These are phyloP conservation scores for Xylaria longipes DNA, from an alignment of 495 filamentous ascomycete species.

Conservation along the genomic window DNA sequence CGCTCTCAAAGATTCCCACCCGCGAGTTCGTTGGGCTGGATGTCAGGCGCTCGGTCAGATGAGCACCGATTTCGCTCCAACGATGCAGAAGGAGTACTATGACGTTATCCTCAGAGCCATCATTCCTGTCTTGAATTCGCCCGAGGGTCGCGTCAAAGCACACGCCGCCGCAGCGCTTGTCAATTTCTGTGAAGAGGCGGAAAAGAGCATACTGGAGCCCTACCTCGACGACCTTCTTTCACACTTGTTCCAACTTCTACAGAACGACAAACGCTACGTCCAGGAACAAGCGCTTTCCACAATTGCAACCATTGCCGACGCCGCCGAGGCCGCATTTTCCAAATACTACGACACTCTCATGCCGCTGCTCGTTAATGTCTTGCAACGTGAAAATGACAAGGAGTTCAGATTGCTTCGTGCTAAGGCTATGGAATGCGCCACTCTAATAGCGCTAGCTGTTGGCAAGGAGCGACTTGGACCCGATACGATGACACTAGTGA, in stretches of 20 bases:
- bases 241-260: conserved; percentile 81
- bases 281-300: conserved; percentile 98
- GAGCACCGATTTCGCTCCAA: conserved; percentile 99
- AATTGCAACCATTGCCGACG: conserved; percentile 98
- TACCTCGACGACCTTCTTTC: conserved; percentile 89
- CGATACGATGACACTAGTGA: conserved; percentile 85
- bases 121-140: conserved; percentile 87
- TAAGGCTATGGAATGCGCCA: conserved; percentile 99
- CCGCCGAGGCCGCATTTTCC: conserved; percentile 92
- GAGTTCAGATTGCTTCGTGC: conserved; percentile 89
- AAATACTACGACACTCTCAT: conserved; percentile 95
- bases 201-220: conserved; percentile 89
- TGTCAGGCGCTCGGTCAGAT: conserved; percentile 99
- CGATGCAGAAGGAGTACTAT: conserved; percentile 97
- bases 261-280: conserved; percentile 90
- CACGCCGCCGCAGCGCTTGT: conserved; percentile 97
- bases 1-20: conserved; percentile 87
- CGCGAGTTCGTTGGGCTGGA: conserved; percentile 95
- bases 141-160: conserved; percentile 93
- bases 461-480: conserved; percentile 88
- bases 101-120: conserved; percentile 84
- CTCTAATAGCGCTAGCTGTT: conserved; percentile 93
- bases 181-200: conserved; percentile 99
- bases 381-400: conserved; percentile 87
- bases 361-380: conserved; percentile 89